Evolutionary conservation across 495 filamentous ascomycete genomes (phyloP).

Genomic region (Penicillium bialowiezense): DNA sequence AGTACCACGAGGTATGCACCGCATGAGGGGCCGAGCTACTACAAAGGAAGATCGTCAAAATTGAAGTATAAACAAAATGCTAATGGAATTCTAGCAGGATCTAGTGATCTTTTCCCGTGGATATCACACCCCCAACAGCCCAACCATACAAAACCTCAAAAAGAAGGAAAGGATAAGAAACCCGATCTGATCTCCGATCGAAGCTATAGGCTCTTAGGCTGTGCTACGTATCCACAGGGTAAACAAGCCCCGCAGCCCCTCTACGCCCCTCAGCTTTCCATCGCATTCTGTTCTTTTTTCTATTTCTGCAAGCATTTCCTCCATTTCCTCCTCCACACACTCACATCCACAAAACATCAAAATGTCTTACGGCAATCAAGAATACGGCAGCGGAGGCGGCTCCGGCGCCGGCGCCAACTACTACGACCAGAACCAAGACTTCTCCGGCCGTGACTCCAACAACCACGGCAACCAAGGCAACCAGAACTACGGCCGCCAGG

Average conservation of each 20-base stretch:
- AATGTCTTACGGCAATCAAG: constrained; percentile 15
- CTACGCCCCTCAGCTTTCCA: constrained; percentile 5
- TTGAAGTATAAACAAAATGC: too few species aligned
- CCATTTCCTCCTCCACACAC: neutral
- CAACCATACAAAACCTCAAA: too few species aligned
- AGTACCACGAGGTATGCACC: too few species aligned
- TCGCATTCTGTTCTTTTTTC: neutral
- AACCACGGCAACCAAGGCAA: neutral
- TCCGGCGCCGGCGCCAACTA: constrained; percentile 8
- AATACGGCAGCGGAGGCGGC: constrained; percentile 8
- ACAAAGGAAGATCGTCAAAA: too few species aligned
- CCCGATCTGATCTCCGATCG: neutral
- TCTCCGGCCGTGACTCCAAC: constrained; percentile 10
- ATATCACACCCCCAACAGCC: too few species aligned
- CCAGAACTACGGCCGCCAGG: neutral
- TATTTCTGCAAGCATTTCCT: neutral
- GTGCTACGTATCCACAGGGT: neutral
- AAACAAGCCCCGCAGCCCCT: constrained; percentile 9
- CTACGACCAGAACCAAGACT: constrained; percentile 16
- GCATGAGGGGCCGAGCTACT: too few species aligned
- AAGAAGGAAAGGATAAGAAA: too few species aligned
- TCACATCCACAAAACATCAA: neutral
- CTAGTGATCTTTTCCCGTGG: too few species aligned
- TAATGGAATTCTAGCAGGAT: too few species aligned
- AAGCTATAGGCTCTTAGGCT: neutral